Base-by-base conservation (phyloP, 164 flowering plant species). In the Cinnamomum chago region DNA sequence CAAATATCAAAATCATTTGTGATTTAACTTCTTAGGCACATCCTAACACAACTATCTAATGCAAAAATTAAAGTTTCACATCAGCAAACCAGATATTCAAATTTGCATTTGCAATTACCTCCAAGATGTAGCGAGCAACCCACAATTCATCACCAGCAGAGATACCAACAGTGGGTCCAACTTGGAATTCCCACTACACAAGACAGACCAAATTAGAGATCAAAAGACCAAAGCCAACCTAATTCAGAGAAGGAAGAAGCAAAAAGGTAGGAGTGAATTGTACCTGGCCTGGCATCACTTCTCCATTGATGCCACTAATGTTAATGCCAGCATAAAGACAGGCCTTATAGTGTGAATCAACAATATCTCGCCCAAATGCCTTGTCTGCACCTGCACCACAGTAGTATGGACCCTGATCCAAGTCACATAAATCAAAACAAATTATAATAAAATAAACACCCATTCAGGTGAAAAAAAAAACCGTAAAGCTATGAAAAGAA, bases 261-360 rank as follows among this genome's bases (percentile, higher is more conserved):
- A 68, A 68, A n/a, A n/a, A 12, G 20, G 20, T 51, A 65, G 64
- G 35, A 35, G 9, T 28, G 25, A 25, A 18, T 40, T 23, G 33
- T 10, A 76, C 79, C 75, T 76, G 86, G 14, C 84, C 86, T 13
- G 86, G 84, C 79, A 81, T 81, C 25, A 84, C 86, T 78, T 84
- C 86, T 58, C 80, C 82, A 75, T 82, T 84, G 73, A 84, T 76
- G 35, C 86, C 86, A 58, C 84, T 73, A 18, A 80, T 75, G 70
- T 82, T 76, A 65, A 84, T 82, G 3, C 84, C 86, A 7, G 84
- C 86, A 70, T 81, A 82, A 52, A 84, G 80, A 64, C 86, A 82
- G 2, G 86, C 84, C 68, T 83, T 83, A 74, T 83, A 83, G 55
- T 83, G 86, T n/a, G 86, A 68, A 40, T 84, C 81, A 1, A 84